phyloP scores from a whole-genome alignment of 495 filamentous ascomycete species.

The Penicillium atrosanguineum region DNA sequence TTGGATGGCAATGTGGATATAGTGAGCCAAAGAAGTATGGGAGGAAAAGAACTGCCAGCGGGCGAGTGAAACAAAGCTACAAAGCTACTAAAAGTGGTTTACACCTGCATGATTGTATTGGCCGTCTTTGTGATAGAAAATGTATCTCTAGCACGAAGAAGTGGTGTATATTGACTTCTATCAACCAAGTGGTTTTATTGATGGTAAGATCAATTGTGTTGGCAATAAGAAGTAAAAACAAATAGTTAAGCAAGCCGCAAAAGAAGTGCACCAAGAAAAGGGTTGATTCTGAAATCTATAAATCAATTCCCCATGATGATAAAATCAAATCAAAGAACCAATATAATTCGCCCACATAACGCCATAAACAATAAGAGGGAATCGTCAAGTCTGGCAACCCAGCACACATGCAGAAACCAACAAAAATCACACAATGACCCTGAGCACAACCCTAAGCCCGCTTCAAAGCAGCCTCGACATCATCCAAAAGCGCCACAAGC shows the following conservation, averaged over 20 bases:
- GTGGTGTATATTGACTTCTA: too few relatives aligned
- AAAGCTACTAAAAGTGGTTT: too few relatives aligned
- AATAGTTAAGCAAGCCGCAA: background rate
- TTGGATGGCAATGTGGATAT: background rate
- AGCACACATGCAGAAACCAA: slow-evolving; percentile 1
- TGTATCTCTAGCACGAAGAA: too few relatives aligned
- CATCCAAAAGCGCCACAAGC: slow-evolving; percentile 63
- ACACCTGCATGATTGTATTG: too few relatives aligned
- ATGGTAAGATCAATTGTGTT: too few relatives aligned
- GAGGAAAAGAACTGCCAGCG: too few relatives aligned
- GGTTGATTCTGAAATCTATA: background rate
- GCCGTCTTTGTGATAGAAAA: too few relatives aligned
- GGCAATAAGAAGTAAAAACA: too few relatives aligned
- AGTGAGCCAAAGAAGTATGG: background rate
- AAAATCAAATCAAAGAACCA: background rate
- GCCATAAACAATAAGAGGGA: background rate
- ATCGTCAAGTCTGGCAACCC: background rate
- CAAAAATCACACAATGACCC: background rate
- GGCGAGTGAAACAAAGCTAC: too few relatives aligned
- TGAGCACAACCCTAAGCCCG: slow-evolving; percentile 2
- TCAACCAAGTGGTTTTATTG: too few relatives aligned
- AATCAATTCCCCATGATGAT: background rate
- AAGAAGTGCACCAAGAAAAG: background rate
- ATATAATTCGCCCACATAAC: background rate
- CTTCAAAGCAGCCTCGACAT: slow-evolving; percentile 56